Evolutionary conservation across 179 eudicot species (phyloP), one percentile per base, ranked within the genome.

Genomic region (Silene noctiflora): DNA sequence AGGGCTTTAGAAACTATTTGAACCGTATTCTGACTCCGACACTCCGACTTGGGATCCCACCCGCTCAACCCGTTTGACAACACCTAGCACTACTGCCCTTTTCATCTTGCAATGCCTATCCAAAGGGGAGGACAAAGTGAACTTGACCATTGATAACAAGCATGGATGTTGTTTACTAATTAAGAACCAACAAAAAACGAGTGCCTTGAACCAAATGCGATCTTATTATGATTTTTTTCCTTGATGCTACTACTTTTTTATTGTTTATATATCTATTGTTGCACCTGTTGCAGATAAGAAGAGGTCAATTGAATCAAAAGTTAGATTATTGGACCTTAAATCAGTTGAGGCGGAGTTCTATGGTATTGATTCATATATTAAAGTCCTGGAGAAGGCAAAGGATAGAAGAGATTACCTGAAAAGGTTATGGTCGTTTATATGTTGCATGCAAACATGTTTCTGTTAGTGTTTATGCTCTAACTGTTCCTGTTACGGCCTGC

Each of bases 281-380:
- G 64, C 29, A 65, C 74, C 65, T 22, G 62, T 68, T 88, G 90
- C 93, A 95, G 99, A 91, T 64, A 87, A 86, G 83, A 87, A 83
- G 90, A 86, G 86, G 83, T 83, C 80, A 76, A 82, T 95, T 74
- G 92, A 91, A 80, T 85, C 90, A 55, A 89, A 87, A 78, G 89
- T 95, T 72, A 92, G 88, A 74, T 85, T 91, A 20, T 67, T 87
- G 85, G 93, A 88, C 81, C 91, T 76, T 25, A 16, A 29, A 65
- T 13, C 90, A 20, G 61, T 87, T 83, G 91, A 87, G 78, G 89
- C 75, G 78, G 88, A 84, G 81, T 71, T 79, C 65, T 78, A 70
- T 79, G 81, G 82, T 61, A 75, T 91, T 75, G 96, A 93, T 29
- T 86, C 89, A 71, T 95, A 86, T 84, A 80, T 78, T 77, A 77